Base-by-base conservation (phyloP, 2,329 filamentous ascomycete species). In the Coleophoma cylindrospora region DNA sequence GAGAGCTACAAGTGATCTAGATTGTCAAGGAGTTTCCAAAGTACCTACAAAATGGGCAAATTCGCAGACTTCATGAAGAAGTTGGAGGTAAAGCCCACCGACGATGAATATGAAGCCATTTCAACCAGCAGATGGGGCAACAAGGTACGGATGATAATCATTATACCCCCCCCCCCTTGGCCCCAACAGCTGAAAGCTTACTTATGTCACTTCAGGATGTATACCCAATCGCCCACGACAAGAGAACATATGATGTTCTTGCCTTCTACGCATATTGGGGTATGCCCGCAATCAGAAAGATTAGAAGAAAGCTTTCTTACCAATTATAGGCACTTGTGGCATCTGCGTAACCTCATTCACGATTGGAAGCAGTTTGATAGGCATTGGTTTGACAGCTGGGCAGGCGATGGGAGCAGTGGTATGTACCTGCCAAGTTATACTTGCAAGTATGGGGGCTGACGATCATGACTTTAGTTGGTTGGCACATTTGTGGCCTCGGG, bases 361-460 rank as follows among this genome's bases (percentile, higher is more conserved):
- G 5, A 49, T 59, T 19, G 57, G 59, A 11, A 54, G 50, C n/a
- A 52, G 50, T 45, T 50, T 57, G n/a, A 48, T 62, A 10, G 58
- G 53, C 3, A 55, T 53, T 48, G 58, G 58, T 5, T 50, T 62
- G 9, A 54, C 51, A 22, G 51, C 57, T 19, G 57, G 54, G 4
- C 54, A 53, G 15, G 54, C 58, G 3, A 57, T 60, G 17, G 60
- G 51, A 22, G 50, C 51, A 14, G 52, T 60, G 4, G 49, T 55
- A n/a, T 14, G 41, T 7, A 11, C 7, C 3, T 22, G 4, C 22
- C n/a, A 27, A 22, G 17, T 22, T 19, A 4, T n/a, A 27, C 12
- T 13, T 14, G 12, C 4, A 32, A 43, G 13, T 43, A 13, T 7
- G 12, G n/a, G n/a, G 13, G 22, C 27, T 43, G n/a, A 43, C 27